Percentiles rank a stretch among this genome's conserved stretches.
Evolutionary conservation across 2,329 filamentous ascomycete genomes (phyloP).

Genomic region (Monosporascus sp.): DNA sequence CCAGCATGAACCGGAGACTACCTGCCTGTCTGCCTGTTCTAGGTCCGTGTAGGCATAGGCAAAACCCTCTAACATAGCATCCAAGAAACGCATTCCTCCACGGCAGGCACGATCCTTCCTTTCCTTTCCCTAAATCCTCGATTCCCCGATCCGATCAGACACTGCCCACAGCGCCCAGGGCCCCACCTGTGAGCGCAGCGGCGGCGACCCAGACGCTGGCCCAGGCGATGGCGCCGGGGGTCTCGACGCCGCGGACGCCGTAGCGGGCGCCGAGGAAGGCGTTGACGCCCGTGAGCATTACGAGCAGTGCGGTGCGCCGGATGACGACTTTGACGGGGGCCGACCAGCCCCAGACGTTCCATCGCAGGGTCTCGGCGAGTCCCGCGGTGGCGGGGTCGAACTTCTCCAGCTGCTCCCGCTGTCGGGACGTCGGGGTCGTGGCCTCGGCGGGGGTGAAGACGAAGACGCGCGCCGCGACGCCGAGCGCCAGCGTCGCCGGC

Average conservation of each 20-base stretch:
- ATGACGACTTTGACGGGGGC: slow-evolving; percentile 58
- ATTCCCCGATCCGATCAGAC: slow-evolving; percentile 27
- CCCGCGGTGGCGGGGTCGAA: slow-evolving; percentile 63
- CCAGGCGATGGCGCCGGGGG: slow-evolving; percentile 65
- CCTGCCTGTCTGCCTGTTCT: background rate
- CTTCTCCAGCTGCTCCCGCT: slow-evolving; percentile 39
- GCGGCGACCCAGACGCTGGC: slow-evolving; percentile 69
- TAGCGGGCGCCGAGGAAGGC: slow-evolving; percentile 60
- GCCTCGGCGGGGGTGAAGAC: slow-evolving; percentile 67
- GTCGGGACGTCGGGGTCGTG: slow-evolving; percentile 39
- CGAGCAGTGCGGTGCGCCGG: slow-evolving; percentile 55
- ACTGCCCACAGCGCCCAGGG: slow-evolving; percentile 45
- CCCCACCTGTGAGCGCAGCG: slow-evolving; percentile 52
- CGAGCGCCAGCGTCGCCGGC: slow-evolving; percentile 53
- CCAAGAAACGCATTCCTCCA: too few relatives aligned
- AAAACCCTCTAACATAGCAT: background rate
- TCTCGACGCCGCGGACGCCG: slow-evolving; percentile 65
- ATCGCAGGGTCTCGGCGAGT: slow-evolving; percentile 63
- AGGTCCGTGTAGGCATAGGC: background rate
- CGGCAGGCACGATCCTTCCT: background rate
- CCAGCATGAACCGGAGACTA: too few relatives aligned
- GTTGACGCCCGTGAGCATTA: slow-evolving; percentile 50
- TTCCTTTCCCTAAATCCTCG: background rate
- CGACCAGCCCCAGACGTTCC: slow-evolving; percentile 67
- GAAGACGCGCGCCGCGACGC: slow-evolving; percentile 67